A percentile compares a stretch with the other conserved stretches of the same genome.
Evolutionary conservation across 805 yeast genomes (phyloP).

Genomic region (Torulaspora indica): DNA sequence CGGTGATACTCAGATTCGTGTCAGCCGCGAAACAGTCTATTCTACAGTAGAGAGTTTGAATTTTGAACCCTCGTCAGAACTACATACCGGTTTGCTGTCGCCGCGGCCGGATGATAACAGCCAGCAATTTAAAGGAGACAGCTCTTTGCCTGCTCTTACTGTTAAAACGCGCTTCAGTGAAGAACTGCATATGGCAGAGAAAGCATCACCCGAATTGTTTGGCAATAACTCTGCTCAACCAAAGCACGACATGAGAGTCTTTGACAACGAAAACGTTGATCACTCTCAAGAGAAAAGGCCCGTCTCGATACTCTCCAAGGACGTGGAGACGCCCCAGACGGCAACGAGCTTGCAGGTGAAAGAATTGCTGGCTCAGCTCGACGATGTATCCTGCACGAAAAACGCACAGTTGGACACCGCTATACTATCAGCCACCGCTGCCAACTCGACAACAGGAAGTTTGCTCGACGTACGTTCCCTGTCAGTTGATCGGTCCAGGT

Average conservation of each 20-base stretch:
- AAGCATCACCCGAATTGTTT: too few species aligned
- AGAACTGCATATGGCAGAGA: neutral
- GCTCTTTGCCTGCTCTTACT: conserved; percentile 1
- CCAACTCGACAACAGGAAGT: conserved; percentile 4
- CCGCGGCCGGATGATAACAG: neutral
- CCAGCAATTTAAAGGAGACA: neutral
- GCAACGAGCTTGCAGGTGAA: conserved; percentile 29
- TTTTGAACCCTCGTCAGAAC: conserved; percentile 21
- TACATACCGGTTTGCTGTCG: conserved; percentile 10
- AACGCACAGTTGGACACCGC: conserved; percentile 17
- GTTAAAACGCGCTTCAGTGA: conserved; percentile 7
- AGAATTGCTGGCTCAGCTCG: conserved; percentile 31
- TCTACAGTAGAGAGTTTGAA: conserved; percentile 15
- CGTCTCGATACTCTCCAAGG: neutral
- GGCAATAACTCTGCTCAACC: too few species aligned
- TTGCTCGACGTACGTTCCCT: conserved; percentile 4
- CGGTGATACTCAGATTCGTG: neutral
- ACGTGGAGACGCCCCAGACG: conserved; percentile 10
- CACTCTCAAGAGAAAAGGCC: neutral
- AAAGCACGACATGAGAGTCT: too few species aligned
- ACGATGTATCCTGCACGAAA: conserved; percentile 28
- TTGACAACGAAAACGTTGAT: neutral
- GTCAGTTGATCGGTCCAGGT: conserved; percentile 6
- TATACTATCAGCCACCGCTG: conserved; percentile 5
- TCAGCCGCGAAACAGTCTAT: neutral